Conservation (phyloP, 2,329 filamentous ascomycete genomes). For the Claviceps humidiphila region DNA sequence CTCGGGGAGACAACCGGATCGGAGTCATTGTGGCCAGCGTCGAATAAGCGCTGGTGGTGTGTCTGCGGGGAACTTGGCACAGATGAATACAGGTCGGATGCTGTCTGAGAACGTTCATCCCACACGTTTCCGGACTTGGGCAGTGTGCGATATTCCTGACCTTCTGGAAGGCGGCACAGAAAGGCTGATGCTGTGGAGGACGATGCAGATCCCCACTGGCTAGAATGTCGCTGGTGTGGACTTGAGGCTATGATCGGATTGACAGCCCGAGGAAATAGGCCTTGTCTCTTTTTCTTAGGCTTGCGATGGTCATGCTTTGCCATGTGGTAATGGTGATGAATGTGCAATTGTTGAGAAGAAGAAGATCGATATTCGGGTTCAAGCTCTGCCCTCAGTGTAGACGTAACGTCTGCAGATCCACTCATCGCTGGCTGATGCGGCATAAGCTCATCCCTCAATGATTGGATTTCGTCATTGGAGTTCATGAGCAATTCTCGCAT, state of each 20-base stretch:
- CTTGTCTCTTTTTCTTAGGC: slow-evolving; percentile 59
- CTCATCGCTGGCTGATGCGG: slow-evolving; percentile 55
- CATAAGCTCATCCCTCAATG: slow-evolving; percentile 66
- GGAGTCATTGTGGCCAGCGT: slow-evolving; percentile 44
- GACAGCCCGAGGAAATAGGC: slow-evolving; percentile 47
- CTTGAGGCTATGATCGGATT: slow-evolving; percentile 35
- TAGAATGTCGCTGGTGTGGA: slow-evolving; percentile 22
- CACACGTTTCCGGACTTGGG: slow-evolving; percentile 41
- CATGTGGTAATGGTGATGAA: slow-evolving; percentile 88
- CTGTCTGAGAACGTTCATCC: slow-evolving; percentile 31
- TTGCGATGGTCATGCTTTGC: slow-evolving; percentile 49
- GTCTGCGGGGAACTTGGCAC: slow-evolving; percentile 72
- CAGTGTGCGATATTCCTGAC: slow-evolving; percentile 37
- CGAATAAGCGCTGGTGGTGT: slow-evolving; percentile 62
- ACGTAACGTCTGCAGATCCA: slow-evolving; percentile 25
- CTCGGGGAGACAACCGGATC: slow-evolving; percentile 73
- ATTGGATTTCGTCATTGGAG: slow-evolving; percentile 89
- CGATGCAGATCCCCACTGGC: slow-evolving; percentile 23
- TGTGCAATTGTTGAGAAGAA: slow-evolving; percentile 64
- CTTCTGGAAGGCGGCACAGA: slow-evolving; percentile 26
- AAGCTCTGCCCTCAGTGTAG: slow-evolving; percentile 61
- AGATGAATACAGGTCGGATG: slow-evolving; percentile 59
- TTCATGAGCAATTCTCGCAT: slow-evolving; percentile 78
- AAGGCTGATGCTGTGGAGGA: slow-evolving; percentile 27
- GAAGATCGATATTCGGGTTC: slow-evolving; percentile 27